phyloP scores from a whole-genome alignment of 2,329 filamentous ascomycete species.

The Alternaria viburni region DNA sequence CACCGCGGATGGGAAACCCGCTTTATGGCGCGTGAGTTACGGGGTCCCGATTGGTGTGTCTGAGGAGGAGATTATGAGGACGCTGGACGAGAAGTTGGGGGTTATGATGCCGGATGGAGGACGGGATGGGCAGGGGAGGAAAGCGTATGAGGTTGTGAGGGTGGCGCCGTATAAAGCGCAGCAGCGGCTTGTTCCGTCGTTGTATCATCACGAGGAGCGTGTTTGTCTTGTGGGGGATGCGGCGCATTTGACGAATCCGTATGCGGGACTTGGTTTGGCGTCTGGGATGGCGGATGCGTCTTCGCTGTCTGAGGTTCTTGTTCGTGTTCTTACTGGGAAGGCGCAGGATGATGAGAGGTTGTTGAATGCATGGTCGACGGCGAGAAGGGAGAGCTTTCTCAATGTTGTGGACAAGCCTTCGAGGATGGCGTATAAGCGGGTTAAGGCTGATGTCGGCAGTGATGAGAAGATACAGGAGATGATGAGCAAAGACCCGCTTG shows the following conservation, averaged over 20 bases:
- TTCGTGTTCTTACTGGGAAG: slow-evolving; percentile 27
- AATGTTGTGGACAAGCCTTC: slow-evolving; percentile 45
- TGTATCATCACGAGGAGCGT: slow-evolving; percentile 25
- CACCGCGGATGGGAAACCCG: slow-evolving; percentile 2
- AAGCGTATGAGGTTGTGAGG: slow-evolving; percentile 40
- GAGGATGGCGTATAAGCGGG: slow-evolving; percentile 35
- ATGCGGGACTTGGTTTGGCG: slow-evolving; percentile 45
- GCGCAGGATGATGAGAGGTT: slow-evolving; percentile 29
- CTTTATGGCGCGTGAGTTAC: slow-evolving; percentile 52
- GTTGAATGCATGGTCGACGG: slow-evolving; percentile 44
- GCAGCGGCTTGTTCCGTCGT: slow-evolving; percentile 44
- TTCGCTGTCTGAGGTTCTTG: slow-evolving; percentile 36
- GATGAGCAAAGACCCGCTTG: slow-evolving; percentile 33
- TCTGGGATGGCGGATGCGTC: slow-evolving; percentile 45
- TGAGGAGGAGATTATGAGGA: slow-evolving; percentile 36
- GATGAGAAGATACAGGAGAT: slow-evolving; percentile 33
- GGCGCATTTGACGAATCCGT: slow-evolving; percentile 50
- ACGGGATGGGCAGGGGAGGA: slow-evolving; percentile 20
- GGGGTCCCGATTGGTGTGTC: slow-evolving; percentile 42
- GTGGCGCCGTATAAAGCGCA: slow-evolving; percentile 52
- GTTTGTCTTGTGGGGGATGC: slow-evolving; percentile 50
- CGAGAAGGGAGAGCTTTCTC: slow-evolving; percentile 44
- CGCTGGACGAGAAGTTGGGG: slow-evolving; percentile 36
- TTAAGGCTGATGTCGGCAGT: slow-evolving; percentile 32
- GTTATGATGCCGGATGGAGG: slow-evolving; percentile 37